Percentiles rank a stretch among this genome's conserved stretches.
These are phyloP conservation scores for Aspergillus pseudotamarii DNA, from an alignment of 2,329 filamentous ascomycete genomes.

Conservation along the genomic window DNA sequence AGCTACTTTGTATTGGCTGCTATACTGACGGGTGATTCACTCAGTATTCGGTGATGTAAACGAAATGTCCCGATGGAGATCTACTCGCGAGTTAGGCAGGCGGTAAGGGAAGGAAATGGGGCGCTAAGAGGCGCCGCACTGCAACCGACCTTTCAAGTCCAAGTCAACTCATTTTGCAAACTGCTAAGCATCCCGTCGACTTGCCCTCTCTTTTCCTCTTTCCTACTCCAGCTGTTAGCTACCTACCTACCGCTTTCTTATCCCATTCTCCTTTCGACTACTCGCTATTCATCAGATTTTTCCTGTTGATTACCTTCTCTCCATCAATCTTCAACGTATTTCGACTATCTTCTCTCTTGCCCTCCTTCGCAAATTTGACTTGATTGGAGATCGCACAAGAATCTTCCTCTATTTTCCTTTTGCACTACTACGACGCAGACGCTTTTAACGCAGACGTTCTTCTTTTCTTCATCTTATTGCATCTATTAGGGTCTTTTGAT, in stretches of 20 bases:
- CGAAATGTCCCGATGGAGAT: neutral
- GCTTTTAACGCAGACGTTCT: constrained; percentile 12
- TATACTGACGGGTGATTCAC: neutral
- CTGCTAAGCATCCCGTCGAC: constrained; percentile 2
- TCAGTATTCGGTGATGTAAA: constrained; percentile 3
- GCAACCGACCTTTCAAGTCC: constrained; percentile 15
- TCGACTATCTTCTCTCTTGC: constrained; percentile 14
- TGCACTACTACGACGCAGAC: neutral
- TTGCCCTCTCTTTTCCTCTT: constrained; percentile 14
- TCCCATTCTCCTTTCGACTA: constrained; percentile 12
- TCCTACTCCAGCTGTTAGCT: constrained; percentile 12
- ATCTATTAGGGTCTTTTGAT: constrained; percentile 17
- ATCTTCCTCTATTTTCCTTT: constrained; percentile 24
- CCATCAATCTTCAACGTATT: constrained; percentile 16
- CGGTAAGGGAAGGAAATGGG: constrained; percentile 14
- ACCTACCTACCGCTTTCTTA: constrained; percentile 9
- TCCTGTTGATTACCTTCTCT: constrained; percentile 5
- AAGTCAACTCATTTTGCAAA: constrained; percentile 13
- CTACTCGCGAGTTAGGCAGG: constrained; percentile 10
- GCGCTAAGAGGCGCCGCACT: constrained; percentile 13
- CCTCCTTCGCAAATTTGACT: constrained; percentile 22
- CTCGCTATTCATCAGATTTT: constrained; percentile 9
- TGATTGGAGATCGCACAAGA: constrained; percentile 32
- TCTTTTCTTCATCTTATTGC: constrained; percentile 14
- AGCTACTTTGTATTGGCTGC: neutral